Percentiles rank a stretch among this genome's conserved stretches.
phyloP scores from a whole-genome alignment of 352 stramenopile genomes.

The Blastocystis sp. region DNA sequence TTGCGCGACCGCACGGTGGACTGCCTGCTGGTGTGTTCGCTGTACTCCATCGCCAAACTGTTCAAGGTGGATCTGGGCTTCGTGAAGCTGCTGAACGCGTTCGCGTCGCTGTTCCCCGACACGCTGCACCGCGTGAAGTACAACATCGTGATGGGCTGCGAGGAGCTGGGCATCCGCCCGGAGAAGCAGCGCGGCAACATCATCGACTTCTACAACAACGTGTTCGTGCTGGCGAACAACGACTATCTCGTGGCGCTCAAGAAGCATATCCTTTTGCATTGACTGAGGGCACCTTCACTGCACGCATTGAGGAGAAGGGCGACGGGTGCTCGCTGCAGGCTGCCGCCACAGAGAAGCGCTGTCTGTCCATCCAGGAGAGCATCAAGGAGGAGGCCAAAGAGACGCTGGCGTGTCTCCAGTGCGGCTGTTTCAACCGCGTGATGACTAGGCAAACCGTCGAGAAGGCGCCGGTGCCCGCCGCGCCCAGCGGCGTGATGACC shows the following conservation, averaged over 20 bases:
- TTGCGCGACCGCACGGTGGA: constrained; percentile 19
- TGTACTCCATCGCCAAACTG: constrained; percentile 41
- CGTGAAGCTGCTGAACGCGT: constrained; percentile 17
- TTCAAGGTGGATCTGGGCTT: constrained; percentile 33
- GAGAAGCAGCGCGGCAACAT: constrained; percentile 17
- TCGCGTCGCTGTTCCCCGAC: constrained; percentile 19
- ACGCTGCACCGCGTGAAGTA: not conserved
- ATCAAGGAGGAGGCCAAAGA: constrained; percentile 55
- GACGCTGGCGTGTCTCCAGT: not conserved
- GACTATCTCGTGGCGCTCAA: constrained; percentile 34
- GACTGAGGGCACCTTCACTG: constrained; percentile 9
- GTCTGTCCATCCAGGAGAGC: constrained; percentile 29
- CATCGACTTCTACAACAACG: constrained; percentile 53
- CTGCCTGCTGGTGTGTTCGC: constrained; percentile 17
- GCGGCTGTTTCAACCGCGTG: not conserved
- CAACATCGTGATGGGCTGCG: not conserved
- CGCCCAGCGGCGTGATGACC: too few relatives aligned
- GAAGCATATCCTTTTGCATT: constrained; percentile 32
- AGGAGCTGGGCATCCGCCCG: not conserved
- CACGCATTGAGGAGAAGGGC: not conserved
- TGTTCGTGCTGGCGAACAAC: constrained; percentile 48
- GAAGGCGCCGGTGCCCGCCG: not conserved
- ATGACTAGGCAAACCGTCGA: not conserved
- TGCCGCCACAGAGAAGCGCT: not conserved
- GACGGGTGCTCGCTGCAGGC: not conserved